These are phyloP conservation scores for Nakazawaea wickerhamii DNA, from an alignment of 805 yeast genomes.

Conservation along the genomic window DNA sequence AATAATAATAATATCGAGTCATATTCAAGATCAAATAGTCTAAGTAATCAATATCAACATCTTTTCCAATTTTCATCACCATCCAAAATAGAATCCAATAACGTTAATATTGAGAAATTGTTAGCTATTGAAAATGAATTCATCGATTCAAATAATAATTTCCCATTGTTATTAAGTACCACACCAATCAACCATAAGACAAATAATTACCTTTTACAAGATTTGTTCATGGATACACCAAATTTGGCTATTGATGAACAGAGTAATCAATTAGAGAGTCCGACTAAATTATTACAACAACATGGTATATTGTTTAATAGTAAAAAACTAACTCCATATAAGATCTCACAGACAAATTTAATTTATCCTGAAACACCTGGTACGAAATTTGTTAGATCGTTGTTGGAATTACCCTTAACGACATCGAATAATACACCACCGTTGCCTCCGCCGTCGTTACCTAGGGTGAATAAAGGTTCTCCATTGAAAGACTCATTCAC, in stretches of 20 bases:
- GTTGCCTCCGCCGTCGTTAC: slow-evolving; percentile 3
- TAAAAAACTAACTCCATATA: slow-evolving; percentile 9
- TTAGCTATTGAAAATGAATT: slow-evolving; percentile 11
- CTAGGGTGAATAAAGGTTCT: slow-evolving; percentile 5
- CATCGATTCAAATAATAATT: background rate
- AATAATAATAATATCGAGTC: background rate
- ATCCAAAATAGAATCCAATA: slow-evolving; percentile 6
- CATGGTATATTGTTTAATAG: slow-evolving; percentile 3
- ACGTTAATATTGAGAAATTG: slow-evolving; percentile 4
- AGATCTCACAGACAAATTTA: slow-evolving; percentile 1
- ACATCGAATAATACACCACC: slow-evolving; percentile 11
- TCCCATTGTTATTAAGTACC: slow-evolving; percentile 8
- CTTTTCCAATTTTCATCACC: slow-evolving; percentile 11
- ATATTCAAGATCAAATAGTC: slow-evolving; percentile 3
- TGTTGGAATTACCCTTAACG: slow-evolving; percentile 11
- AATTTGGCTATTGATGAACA: slow-evolving; percentile 4
- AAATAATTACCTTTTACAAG: slow-evolving; percentile 4
- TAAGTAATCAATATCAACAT: slow-evolving; percentile 7
- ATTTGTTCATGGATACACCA: slow-evolving; percentile 13
- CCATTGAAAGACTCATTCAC: slow-evolving; percentile 10
- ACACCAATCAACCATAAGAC: slow-evolving; percentile 5
- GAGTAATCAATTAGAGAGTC: slow-evolving; percentile 5
- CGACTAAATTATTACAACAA: slow-evolving; percentile 12
- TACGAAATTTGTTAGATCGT: slow-evolving; percentile 11
- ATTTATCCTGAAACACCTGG: slow-evolving; percentile 14